A percentile compares a stretch with the other conserved stretches of the same genome.
Conservation (phyloP, 768 basidiomycete species). For the Boletus speciosus region DNA sequence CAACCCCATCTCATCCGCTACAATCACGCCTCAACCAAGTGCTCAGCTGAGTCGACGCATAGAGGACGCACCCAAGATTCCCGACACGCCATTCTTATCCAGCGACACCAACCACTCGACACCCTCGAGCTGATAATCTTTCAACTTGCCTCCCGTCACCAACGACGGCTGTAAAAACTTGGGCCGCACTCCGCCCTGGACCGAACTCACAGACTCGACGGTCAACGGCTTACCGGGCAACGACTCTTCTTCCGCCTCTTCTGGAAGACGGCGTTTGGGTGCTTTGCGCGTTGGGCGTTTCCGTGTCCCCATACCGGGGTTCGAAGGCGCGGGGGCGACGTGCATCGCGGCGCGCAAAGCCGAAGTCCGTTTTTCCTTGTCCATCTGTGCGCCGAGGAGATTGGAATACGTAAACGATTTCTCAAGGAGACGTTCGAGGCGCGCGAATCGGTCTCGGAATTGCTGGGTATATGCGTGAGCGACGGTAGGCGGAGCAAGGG, state of each 20-base stretch:
- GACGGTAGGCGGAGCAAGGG: neutral
- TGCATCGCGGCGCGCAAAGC: constrained; percentile 29
- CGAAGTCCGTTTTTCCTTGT: constrained; percentile 43
- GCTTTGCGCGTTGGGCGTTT: constrained; percentile 13
- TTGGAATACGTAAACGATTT: constrained; percentile 74
- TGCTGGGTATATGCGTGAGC: constrained; percentile 35
- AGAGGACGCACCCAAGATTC: constrained; percentile 59
- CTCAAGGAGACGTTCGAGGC: constrained; percentile 66
- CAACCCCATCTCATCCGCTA: constrained; percentile 94
- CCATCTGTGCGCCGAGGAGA: constrained; percentile 73
- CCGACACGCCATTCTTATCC: constrained; percentile 80
- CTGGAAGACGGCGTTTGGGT: constrained; percentile 9
- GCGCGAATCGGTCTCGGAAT: constrained; percentile 44
- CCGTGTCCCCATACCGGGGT: neutral
- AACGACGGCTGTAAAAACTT: constrained; percentile 71
- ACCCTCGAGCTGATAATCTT: constrained; percentile 90
- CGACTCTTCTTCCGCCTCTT: constrained; percentile 3
- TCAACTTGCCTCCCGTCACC: constrained; percentile 81
- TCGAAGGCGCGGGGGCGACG: constrained; percentile 8
- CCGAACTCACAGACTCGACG: neutral
- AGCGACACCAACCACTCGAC: constrained; percentile 93
- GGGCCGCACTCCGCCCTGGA: constrained; percentile 9
- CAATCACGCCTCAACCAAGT: constrained; percentile 5
- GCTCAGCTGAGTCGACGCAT: constrained; percentile 5
- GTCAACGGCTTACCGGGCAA: constrained; percentile 13